These are phyloP conservation scores for Andrographis paniculata DNA, from an alignment of 305 asterid species.

Conservation along the genomic window DNA sequence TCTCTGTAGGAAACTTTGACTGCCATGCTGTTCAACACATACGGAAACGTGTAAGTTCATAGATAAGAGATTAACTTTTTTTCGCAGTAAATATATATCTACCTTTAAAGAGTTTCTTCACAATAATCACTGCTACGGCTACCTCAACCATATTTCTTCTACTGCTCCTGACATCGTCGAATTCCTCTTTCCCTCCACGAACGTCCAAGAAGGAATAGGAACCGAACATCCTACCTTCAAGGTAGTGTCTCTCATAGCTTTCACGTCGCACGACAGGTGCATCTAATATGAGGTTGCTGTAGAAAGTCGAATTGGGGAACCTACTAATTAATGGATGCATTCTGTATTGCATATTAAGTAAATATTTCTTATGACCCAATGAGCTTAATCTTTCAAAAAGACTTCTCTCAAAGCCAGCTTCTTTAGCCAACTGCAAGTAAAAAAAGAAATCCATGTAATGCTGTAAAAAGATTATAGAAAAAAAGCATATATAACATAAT, in stretches of 20 bases:
- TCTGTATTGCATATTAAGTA: conserved; percentile 57
- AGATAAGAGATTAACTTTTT: neutral
- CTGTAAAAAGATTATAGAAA: neutral
- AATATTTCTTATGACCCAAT: conserved; percentile 43
- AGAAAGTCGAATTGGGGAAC: conserved; percentile 60
- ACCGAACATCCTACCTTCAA: conserved; percentile 49
- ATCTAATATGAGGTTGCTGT: conserved; percentile 36
- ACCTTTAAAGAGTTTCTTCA: conserved; percentile 52
- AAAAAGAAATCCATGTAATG: conserved; percentile 3
- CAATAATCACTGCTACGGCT: conserved; percentile 42
- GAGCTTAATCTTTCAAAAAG: conserved; percentile 62
- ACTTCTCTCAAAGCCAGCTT: conserved; percentile 68
- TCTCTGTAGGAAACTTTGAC: conserved; percentile 21
- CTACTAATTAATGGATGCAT: conserved; percentile 71
- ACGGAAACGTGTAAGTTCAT: too few species aligned
- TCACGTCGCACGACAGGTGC: conserved; percentile 39
- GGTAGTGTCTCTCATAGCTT: conserved; percentile 28
- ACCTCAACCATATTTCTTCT: conserved; percentile 63
- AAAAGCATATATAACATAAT: too few species aligned
- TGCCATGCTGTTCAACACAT: conserved; percentile 45
- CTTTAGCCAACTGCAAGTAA: conserved; percentile 34
- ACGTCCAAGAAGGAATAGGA: conserved; percentile 63
- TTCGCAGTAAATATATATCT: conserved; percentile 1
- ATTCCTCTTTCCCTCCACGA: conserved; percentile 45
- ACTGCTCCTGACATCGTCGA: conserved; percentile 31